Conservation (phyloP, 106 monocot genomes). For the Gastrodia elata region DNA sequence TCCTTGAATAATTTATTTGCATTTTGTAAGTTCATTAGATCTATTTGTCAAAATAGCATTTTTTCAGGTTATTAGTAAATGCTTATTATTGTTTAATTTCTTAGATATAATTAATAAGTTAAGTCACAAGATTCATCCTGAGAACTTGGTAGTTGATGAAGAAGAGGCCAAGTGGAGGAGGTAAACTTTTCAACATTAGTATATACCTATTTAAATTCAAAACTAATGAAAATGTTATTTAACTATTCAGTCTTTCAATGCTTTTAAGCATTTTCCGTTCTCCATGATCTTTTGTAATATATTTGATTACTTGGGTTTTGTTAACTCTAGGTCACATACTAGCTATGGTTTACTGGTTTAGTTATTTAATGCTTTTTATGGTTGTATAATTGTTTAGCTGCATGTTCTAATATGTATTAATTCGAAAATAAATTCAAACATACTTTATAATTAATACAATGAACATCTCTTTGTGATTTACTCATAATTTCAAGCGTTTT, state of each 20-base stretch:
- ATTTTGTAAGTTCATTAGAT: neutral
- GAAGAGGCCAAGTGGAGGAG: conserved; percentile 85
- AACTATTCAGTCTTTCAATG: neutral
- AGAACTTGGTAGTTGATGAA: conserved; percentile 23
- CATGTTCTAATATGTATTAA: neutral
- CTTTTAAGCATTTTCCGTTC: neutral
- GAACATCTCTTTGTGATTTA: neutral
- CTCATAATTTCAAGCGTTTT: neutral
- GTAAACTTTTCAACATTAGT: conserved; percentile 19
- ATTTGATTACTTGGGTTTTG: neutral
- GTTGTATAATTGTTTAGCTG: neutral
- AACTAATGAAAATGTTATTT: neutral
- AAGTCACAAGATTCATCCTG: conserved; percentile 40
- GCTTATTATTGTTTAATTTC: neutral
- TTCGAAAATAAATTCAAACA: neutral
- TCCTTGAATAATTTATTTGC: neutral
- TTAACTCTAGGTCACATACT: neutral
- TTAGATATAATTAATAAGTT: conserved; percentile 73
- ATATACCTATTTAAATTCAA: neutral
- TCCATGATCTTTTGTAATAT: neutral
- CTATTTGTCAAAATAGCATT: neutral
- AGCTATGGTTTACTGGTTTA: neutral
- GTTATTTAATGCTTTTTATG: neutral
- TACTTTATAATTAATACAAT: neutral
- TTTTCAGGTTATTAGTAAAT: neutral